Evolutionary conservation across 768 basidiomycete species (phyloP).

Genomic region (Vishniacozyma victoriae): DNA sequence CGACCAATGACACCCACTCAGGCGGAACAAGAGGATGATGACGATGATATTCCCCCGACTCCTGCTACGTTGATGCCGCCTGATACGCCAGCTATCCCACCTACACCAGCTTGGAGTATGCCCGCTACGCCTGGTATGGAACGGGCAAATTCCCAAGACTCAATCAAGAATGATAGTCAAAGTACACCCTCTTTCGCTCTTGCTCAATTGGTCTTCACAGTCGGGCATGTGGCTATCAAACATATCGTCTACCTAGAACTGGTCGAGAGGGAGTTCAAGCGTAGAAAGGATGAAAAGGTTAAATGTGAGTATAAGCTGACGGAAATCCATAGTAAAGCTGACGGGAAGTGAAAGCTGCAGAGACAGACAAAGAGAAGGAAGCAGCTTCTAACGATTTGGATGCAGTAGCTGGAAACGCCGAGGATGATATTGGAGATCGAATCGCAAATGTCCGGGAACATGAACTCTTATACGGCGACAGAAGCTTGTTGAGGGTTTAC

Average conservation of each 20-base stretch:
- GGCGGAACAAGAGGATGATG: background rate
- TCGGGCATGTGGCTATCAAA: constrained; percentile 95
- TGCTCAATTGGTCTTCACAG: constrained; percentile 87
- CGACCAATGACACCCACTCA: background rate
- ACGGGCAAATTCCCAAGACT: background rate
- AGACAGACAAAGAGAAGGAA: constrained; percentile 51
- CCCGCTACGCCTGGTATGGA: too few relatives aligned
- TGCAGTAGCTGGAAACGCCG: constrained; percentile 92
- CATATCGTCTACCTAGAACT: constrained; percentile 94
- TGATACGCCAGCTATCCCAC: background rate
- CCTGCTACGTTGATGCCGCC: background rate
- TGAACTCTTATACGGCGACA: constrained; percentile 75
- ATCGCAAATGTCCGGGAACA: constrained; percentile 76
- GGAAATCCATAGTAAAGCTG: background rate
- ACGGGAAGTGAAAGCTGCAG: constrained; percentile 43
- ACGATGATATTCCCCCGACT: background rate
- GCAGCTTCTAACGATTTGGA: constrained; percentile 72
- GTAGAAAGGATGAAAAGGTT: constrained; percentile 84
- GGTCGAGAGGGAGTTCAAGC: constrained; percentile 91
- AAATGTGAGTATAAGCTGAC: constrained; percentile 65
- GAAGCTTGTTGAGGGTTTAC: constrained; percentile 74
- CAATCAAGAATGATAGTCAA: constrained; percentile 1
- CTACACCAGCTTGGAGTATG: too few relatives aligned
- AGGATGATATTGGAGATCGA: constrained; percentile 94
- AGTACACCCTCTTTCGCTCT: constrained; percentile 75